phyloP scores from a whole-genome alignment of 495 filamentous ascomycete genomes.

The Neurospora intermedia region DNA sequence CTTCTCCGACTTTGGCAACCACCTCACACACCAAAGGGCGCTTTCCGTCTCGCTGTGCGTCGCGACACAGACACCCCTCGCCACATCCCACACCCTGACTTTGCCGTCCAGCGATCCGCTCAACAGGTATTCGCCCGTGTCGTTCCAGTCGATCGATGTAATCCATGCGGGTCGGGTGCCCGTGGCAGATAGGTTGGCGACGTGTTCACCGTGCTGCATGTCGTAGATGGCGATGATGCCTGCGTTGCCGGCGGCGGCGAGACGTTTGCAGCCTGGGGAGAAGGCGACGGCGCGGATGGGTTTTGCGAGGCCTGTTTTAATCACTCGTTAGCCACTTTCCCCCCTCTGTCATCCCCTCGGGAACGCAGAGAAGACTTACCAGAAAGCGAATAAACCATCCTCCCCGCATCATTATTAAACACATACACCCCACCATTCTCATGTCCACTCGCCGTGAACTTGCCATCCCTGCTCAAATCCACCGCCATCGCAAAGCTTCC shows the following conservation, averaged over 20 bases:
- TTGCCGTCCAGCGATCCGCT: constrained; percentile 86
- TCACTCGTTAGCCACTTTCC: neutral
- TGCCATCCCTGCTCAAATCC: constrained; percentile 67
- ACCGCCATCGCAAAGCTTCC: constrained; percentile 72
- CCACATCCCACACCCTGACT: constrained; percentile 88
- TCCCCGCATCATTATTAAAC: constrained; percentile 82
- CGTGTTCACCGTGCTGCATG: constrained; percentile 81
- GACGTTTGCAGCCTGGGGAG: constrained; percentile 69
- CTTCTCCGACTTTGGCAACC: constrained; percentile 63
- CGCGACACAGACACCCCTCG: constrained; percentile 72
- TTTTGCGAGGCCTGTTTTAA: constrained; percentile 61
- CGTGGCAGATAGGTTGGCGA: constrained; percentile 63
- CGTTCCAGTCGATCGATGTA: constrained; percentile 80
- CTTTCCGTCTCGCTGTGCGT: constrained; percentile 87
- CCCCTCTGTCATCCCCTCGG: no score
- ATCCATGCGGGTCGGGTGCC: constrained; percentile 65
- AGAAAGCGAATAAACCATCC: constrained; percentile 74
- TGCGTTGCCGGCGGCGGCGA: constrained; percentile 89
- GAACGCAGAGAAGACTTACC: constrained; percentile 23
- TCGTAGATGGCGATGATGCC: constrained; percentile 86
- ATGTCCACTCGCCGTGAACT: constrained; percentile 82
- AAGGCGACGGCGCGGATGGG: constrained; percentile 77
- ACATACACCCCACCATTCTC: constrained; percentile 90
- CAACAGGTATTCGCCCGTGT: constrained; percentile 86
- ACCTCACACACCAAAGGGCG: constrained; percentile 75